Percentiles rank a stretch among this genome's conserved stretches.
Evolutionary conservation across 1,284 basidiomycete genomes (phyloP).

Genomic region (Paramarasmius palmivorus): DNA sequence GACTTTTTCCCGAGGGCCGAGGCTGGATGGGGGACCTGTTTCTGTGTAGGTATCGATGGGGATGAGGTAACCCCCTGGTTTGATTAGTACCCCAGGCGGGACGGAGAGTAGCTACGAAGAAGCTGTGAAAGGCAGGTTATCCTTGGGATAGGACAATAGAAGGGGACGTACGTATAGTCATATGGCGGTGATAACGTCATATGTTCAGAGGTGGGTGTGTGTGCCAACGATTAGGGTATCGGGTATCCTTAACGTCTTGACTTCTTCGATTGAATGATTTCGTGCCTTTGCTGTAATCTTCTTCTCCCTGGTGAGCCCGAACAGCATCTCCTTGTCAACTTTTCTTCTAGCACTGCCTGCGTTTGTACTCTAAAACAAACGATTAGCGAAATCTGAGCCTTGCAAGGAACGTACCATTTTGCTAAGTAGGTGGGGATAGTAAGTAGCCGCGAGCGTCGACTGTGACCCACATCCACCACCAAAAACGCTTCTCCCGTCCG

Average conservation of each 20-base stretch:
- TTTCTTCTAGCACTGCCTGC: no score
- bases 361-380: no score
- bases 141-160: background rate
- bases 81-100: slow-evolving; percentile 63
- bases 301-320: no score
- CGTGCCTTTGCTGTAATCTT: no score
- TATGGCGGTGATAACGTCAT: slow-evolving; percentile 64
- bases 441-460: no score
- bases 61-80: slow-evolving; percentile 62
- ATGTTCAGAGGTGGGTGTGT: slow-evolving; percentile 40
- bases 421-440: no score
- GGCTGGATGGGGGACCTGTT: slow-evolving; percentile 62
- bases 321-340: no score
- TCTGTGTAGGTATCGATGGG: slow-evolving; percentile 39
- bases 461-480: no score
- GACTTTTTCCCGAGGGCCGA: slow-evolving; percentile 59
- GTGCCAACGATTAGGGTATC: slow-evolving; percentile 54
- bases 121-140: slow-evolving; percentile 37
- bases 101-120: slow-evolving; percentile 73
- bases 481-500: no score
- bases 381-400: no score
- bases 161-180: slow-evolving; percentile 64
- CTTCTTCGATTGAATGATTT: no score
- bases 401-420: no score
- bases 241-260: slow-evolving; percentile 32